Conservation (phyloP, 2,329 filamentous ascomycete genomes). For the Penicillium sp. region DNA sequence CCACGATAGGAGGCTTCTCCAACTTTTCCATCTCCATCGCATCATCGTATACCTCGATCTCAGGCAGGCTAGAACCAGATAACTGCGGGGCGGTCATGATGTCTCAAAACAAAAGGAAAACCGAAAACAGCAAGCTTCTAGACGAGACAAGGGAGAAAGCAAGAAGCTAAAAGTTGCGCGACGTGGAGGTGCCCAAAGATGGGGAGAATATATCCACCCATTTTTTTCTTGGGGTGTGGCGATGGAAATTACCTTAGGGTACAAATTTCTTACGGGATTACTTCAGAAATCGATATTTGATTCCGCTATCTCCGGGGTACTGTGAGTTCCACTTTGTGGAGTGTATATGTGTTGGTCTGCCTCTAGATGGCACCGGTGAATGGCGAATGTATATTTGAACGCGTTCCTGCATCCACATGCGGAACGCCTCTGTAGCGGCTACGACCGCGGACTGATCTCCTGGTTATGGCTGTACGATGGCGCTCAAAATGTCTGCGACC, state of each 20-base stretch:
- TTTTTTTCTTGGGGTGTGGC: slow-evolving; percentile 23
- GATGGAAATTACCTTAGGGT: slow-evolving; percentile 6
- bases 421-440: neutral
- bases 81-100: slow-evolving; percentile 16
- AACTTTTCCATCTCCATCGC: slow-evolving; percentile 17
- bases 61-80: slow-evolving; percentile 8
- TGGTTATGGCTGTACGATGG: neutral
- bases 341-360: neutral
- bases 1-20: slow-evolving; percentile 10
- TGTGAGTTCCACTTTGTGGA: neutral
- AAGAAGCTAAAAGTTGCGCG: slow-evolving; percentile 7
- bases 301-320: neutral
- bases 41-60: slow-evolving; percentile 19
- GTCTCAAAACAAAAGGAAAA: neutral
- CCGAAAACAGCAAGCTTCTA: slow-evolving; percentile 1
- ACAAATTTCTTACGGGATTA: neutral
- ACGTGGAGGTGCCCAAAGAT: slow-evolving; percentile 16
- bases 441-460: neutral
- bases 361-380: neutral
- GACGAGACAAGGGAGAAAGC: slow-evolving; percentile 9
- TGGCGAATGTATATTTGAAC: neutral
- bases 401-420: neutral
- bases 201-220: slow-evolving; percentile 15
- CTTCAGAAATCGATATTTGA: neutral
- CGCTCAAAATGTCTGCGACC: neutral